Base-by-base conservation (phyloP, 805 yeast genomes). In the Scheffersomyces lignosus region DNA sequence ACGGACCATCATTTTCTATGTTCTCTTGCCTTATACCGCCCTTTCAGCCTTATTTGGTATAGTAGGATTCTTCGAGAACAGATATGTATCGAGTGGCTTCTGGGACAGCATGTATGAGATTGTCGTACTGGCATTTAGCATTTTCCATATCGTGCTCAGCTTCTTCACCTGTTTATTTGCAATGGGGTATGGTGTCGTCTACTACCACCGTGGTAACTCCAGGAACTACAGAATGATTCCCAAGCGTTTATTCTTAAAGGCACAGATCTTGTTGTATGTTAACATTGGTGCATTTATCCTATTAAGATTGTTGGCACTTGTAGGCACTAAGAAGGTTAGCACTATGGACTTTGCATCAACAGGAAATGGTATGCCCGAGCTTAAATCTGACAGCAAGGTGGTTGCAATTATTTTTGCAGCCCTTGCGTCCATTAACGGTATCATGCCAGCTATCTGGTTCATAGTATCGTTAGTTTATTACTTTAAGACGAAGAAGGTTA, bases 111-210 rank as follows among this genome's bases (percentile, higher is more conserved):
- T n/a, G n/a, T n/a, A n/a, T n/a, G n/a, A n/a, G n/a, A n/a, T n/a
- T n/a, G n/a, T n/a, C n/a, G n/a, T n/a, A n/a, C 31, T 20, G 24
- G 24, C 24, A 20, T 15, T 8, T 20, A 20, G 24, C 24, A 20
- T 20, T 20, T 52, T 40, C 29, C 17, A 5, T 3, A 17, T 37
- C 9, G 27, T 38, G 5, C 9, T 38, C n/a, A 33, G 42, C 8
- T 52, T 40, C 30, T 36, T 50, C 30, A 29, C 51, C 12, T 49
- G 61, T 25, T 30, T 59, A 23, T 58, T 63, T 33, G 42, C 62
- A 22, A 61, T 62, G 67, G 69, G 69, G 1, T 61, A 57, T 33
- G 69, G 69, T 3, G 64, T 61, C 4, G 39, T 60, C 16, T 62
- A 57, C 39, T 56, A 51, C 38, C 56, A 52, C 26, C 41, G 39